phyloP scores from a whole-genome alignment of 495 filamentous ascomycete species.

The Penicillium herquei region DNA sequence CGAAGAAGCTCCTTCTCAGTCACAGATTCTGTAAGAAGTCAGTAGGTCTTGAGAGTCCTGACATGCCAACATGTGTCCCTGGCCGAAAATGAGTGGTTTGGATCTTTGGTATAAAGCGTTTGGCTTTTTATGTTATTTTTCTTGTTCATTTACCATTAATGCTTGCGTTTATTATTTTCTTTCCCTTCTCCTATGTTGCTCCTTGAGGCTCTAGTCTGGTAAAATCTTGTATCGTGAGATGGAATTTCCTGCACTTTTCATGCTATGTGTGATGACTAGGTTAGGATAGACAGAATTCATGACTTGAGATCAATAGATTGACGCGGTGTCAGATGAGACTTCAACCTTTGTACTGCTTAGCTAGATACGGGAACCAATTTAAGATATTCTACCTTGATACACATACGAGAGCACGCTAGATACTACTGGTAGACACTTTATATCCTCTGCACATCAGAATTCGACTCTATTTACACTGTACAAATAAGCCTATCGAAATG shows the following conservation, averaged over 20 bases:
- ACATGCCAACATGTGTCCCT: constrained; percentile 3
- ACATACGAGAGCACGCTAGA: too few species aligned
- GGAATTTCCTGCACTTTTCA: constrained; percentile 7
- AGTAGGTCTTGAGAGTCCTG: background rate
- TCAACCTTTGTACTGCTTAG: background rate
- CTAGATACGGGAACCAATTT: too few species aligned
- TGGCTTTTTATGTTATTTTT: constrained; percentile 13
- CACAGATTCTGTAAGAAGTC: background rate
- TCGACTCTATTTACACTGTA: background rate
- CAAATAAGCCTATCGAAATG: background rate
- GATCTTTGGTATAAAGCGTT: constrained; percentile 13
- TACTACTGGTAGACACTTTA: too few species aligned
- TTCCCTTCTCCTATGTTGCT: constrained; percentile 13
- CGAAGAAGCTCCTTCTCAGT: background rate
- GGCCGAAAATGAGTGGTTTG: constrained; percentile 8
- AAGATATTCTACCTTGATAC: too few species aligned
- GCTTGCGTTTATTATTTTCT: constrained; percentile 16
- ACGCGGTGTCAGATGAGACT: background rate
- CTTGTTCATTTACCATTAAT: constrained; percentile 32
- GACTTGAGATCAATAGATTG: background rate
- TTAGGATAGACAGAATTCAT: background rate
- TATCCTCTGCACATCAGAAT: too few species aligned
- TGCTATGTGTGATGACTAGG: background rate
- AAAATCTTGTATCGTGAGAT: constrained; percentile 21
- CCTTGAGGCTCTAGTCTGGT: constrained; percentile 14